Conservation (phyloP, 805 yeast genomes). For the Wickerhamomyces bisporus region DNA sequence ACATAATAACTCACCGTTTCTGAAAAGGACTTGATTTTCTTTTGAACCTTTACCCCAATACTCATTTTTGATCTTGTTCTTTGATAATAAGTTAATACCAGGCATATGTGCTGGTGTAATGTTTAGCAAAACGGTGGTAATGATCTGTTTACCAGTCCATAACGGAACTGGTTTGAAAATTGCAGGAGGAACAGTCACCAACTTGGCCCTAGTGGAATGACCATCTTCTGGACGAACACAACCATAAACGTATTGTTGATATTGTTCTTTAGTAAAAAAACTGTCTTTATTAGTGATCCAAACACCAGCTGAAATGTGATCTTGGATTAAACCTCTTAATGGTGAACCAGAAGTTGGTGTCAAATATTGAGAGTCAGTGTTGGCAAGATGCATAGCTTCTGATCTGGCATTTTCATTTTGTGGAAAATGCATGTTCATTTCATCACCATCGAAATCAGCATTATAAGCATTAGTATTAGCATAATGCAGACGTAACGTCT, state of each 20-base stretch:
- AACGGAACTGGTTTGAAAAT: slow-evolving; percentile 78
- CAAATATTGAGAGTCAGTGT: slow-evolving; percentile 94
- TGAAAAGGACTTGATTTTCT: slow-evolving; percentile 84
- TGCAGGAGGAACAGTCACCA: slow-evolving; percentile 86
- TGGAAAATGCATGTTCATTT: slow-evolving; percentile 99
- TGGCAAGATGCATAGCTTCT: slow-evolving; percentile 91
- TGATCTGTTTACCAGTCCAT: slow-evolving; percentile 98
- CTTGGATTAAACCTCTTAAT: slow-evolving; percentile 97
- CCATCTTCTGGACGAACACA: slow-evolving; percentile 97
- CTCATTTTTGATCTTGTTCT: slow-evolving; percentile 87
- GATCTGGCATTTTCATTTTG: slow-evolving; percentile 96
- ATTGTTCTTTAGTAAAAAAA: slow-evolving; percentile 84
- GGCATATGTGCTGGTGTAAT: slow-evolving; percentile 85
- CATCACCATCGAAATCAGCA: slow-evolving; percentile 99
- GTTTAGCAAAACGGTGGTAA: slow-evolving; percentile 85
- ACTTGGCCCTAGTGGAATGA: slow-evolving; percentile 66
- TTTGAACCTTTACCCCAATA: slow-evolving; percentile 87
- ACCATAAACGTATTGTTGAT: slow-evolving; percentile 91
- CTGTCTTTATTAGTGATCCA: slow-evolving; percentile 95
- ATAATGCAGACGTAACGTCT: slow-evolving; percentile 92
- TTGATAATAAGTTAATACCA: slow-evolving; percentile 79
- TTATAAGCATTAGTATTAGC: slow-evolving; percentile 99
- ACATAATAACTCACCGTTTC: slow-evolving; percentile 78
- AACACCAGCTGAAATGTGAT: slow-evolving; percentile 97
- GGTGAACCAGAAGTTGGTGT: slow-evolving; percentile 99